phyloP scores from a whole-genome alignment of 345 rosid genomes.

The Euphorbia tirucalli region DNA sequence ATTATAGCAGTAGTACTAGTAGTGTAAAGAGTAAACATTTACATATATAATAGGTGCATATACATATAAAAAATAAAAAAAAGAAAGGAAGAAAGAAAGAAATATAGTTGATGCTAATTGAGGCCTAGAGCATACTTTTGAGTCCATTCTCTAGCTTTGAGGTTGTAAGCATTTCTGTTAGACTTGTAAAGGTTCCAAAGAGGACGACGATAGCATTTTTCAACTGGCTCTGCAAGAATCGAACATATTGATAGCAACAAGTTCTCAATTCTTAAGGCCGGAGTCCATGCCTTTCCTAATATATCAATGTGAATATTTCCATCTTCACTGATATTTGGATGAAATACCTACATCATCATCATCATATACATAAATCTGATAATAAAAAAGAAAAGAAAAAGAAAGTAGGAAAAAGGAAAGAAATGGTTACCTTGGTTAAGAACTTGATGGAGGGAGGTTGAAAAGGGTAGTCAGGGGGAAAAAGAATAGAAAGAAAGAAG shows the following conservation, averaged over 20 bases:
- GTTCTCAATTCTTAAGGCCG: constrained; percentile 11
- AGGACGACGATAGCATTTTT: not conserved
- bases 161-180: constrained; percentile 8
- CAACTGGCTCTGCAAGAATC: constrained; percentile 13
- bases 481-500: constrained; percentile 13
- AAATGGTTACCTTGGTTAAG: constrained; percentile 6
- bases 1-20: no score
- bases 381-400: not conserved
- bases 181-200: not conserved
- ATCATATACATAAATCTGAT: no score
- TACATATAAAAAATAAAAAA: no score
- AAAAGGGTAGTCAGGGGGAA: constrained; percentile 9
- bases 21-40: no score
- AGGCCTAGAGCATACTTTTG: constrained; percentile 12
- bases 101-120: no score
- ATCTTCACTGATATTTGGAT: constrained; percentile 19
- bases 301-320: constrained; percentile 15
- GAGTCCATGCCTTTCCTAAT: not conserved
- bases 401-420: not conserved
- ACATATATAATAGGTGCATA: no score
- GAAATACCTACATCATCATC: constrained; percentile 14
- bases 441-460: constrained; percentile 19
- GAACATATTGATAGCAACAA: constrained; percentile 18
- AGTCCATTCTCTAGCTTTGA: constrained; percentile 18
- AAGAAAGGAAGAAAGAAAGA: no score